Evolutionary conservation across 208 protist genomes (phyloP).

Genomic region (Acanthamoeba royreba): DNA sequence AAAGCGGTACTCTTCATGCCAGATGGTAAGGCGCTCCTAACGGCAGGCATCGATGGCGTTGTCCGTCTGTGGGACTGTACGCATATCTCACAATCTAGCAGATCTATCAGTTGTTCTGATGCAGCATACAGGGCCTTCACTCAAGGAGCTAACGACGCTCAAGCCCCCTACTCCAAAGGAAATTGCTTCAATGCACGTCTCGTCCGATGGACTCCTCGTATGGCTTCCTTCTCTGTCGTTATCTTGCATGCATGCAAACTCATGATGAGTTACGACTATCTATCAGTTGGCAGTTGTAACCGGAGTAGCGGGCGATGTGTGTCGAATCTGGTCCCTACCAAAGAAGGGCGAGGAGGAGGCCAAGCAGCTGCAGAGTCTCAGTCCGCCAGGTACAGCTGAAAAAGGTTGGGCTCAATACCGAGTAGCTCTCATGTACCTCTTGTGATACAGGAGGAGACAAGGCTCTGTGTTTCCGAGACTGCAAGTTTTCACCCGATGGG

Average conservation of each 20-base stretch:
- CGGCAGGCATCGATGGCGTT: constrained; percentile 13
- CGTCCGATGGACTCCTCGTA: constrained; percentile 1
- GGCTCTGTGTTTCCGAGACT: constrained; percentile 21
- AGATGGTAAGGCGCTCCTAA: neutral
- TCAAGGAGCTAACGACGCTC: neutral
- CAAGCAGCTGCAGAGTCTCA: neutral
- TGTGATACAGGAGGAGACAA: neutral
- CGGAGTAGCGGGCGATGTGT: neutral
- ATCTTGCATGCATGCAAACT: neutral
- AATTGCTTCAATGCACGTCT: neutral
- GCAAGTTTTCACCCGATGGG: constrained; percentile 33
- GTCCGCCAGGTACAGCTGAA: neutral
- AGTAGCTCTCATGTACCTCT: no score
- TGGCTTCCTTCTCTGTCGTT: no score
- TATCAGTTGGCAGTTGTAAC: neutral
- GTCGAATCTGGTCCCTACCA: neutral
- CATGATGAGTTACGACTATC: no score
- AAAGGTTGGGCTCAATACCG: neutral
- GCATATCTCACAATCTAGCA: no score
- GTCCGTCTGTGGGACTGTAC: constrained; percentile 24
- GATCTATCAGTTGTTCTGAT: no score
- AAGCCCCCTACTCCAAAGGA: neutral
- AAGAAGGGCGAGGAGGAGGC: neutral
- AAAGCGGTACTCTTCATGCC: constrained; percentile 14
- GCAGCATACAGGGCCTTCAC: neutral